Evolutionary conservation across 768 basidiomycete genomes (phyloP).

Genomic region (Hericium alpestre): DNA sequence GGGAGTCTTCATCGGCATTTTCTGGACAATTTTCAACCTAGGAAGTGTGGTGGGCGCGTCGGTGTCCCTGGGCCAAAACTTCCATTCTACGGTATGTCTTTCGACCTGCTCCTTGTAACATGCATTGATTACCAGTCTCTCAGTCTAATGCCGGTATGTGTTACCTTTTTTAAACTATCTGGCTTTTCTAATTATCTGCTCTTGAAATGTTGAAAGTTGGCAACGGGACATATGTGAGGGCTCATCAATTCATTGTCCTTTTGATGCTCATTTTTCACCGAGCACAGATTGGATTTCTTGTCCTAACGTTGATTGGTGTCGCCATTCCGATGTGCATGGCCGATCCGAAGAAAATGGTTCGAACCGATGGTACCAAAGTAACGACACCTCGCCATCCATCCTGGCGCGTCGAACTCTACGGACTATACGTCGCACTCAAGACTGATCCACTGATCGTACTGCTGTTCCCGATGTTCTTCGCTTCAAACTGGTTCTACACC

Average conservation of each 20-base stretch:
- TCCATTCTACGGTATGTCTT: conserved; percentile 42
- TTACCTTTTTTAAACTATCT: not conserved
- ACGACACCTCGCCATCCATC: conserved; percentile 53
- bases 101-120: not conserved
- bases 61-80: conserved; percentile 65
- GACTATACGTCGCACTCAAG: conserved; percentile 55
- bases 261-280: not conserved
- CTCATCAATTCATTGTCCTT: not conserved
- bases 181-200: not conserved
- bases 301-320: conserved; percentile 62
- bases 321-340: conserved; percentile 60
- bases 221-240: conserved; percentile 65
- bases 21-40: conserved; percentile 79
- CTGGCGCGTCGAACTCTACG: conserved; percentile 66
- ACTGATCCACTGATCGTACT: conserved; percentile 65
- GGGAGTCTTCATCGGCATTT: conserved; percentile 65
- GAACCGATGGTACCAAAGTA: conserved; percentile 67
- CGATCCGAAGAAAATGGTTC: conserved; percentile 59
- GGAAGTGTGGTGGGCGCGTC: conserved; percentile 72
- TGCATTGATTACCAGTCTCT: not conserved
- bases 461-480: conserved; percentile 79
- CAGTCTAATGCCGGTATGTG: conserved; percentile 24
- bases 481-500: conserved; percentile 79
- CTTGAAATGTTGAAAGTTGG: conserved; percentile 30
- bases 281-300: conserved; percentile 60